Evolutionary conservation across 352 stramenopile genomes (phyloP), one percentile per base, ranked within the genome.

Genomic region (Phytophthora multivora): DNA sequence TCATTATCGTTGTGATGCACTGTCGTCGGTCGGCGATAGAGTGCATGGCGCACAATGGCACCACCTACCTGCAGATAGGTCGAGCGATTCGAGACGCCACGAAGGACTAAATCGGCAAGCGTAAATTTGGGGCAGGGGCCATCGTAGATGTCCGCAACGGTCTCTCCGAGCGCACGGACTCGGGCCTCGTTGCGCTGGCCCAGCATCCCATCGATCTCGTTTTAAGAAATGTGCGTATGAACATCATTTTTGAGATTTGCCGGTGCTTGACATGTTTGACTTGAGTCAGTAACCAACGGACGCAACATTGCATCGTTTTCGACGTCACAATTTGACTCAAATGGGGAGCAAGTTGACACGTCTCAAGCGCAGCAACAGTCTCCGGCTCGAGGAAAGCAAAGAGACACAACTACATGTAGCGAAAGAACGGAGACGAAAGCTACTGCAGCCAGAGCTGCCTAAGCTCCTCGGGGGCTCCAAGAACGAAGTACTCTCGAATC

Each of bases 381-480:
- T 30, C 9, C 65, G 59, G 31, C 31, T 25, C 18, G 43, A 51
- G 51, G 28, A 51, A 42, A 38, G 18, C 31, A n/a, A 56, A 51
- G 16, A 40, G 28, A 33, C 8, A 8, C 28, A 33, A 12, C 8
- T 11, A n/a, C n/a, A n/a, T n/a, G n/a, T n/a, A 36, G 53, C 71
- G 19, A 69, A 78, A 26, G 61, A 83, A 19, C 45, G 45, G 36
- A 41, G 45, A 28, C 35, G 45, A 10, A 47, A 55, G 12, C 33
- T 62, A 16, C 31, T 49, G 25, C 55, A 63, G 26, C 57, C 72
- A 3, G 69, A 70, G 31, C 47, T 79, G 10, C 83, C 83, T 2
- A 71, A 69, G 28, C 62, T 92, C 4, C 66, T 85, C n/a, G 80
- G 79, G 19, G 77, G 68, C 8, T 77, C 48, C 0, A 60, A 72